These are phyloP conservation scores for Suhomyces anneliseae DNA, from an alignment of 1,139 yeast species.

Conservation along the genomic window DNA sequence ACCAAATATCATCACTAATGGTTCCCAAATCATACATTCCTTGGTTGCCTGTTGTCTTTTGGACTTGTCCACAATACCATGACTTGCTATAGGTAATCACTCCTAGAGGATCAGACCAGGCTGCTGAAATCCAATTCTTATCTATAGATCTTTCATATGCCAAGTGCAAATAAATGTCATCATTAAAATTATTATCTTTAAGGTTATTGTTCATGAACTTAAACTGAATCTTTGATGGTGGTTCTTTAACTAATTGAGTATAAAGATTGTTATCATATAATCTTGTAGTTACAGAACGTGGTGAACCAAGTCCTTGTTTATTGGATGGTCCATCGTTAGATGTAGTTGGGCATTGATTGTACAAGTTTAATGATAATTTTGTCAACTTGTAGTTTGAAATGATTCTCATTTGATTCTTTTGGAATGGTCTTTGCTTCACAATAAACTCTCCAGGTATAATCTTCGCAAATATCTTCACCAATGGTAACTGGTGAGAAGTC, in stretches of 20 bases:
- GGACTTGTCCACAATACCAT: constrained; percentile 49
- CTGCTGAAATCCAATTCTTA: constrained; percentile 79
- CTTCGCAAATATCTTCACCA: constrained; percentile 52
- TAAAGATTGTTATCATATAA: constrained; percentile 22
- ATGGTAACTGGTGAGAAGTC: constrained; percentile 41
- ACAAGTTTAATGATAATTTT: constrained; percentile 58
- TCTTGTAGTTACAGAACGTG: background rate
- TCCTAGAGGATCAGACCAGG: constrained; percentile 90
- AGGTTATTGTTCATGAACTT: constrained; percentile 36
- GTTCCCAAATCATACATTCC: constrained; percentile 31
- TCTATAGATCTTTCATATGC: constrained; percentile 84
- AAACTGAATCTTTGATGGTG: constrained; percentile 52
- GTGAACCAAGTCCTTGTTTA: background rate
- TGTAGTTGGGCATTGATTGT: constrained; percentile 53
- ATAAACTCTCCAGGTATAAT: constrained; percentile 55
- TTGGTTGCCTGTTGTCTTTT: constrained; percentile 11
- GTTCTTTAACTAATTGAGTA: constrained; percentile 46
- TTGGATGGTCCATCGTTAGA: background rate
- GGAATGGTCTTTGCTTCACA: constrained; percentile 36
- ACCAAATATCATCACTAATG: constrained; percentile 44
- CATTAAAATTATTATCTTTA: constrained; percentile 36
- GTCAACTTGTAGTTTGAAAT: constrained; percentile 51
- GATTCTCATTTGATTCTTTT: constrained; percentile 41
- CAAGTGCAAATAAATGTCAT: constrained; percentile 78
- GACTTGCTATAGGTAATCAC: constrained; percentile 61